Percentiles rank a stretch among this genome's conserved stretches.
Evolutionary conservation across 306 rosid species (phyloP).

Genomic region (Amphicarpaea edgeworthii): DNA sequence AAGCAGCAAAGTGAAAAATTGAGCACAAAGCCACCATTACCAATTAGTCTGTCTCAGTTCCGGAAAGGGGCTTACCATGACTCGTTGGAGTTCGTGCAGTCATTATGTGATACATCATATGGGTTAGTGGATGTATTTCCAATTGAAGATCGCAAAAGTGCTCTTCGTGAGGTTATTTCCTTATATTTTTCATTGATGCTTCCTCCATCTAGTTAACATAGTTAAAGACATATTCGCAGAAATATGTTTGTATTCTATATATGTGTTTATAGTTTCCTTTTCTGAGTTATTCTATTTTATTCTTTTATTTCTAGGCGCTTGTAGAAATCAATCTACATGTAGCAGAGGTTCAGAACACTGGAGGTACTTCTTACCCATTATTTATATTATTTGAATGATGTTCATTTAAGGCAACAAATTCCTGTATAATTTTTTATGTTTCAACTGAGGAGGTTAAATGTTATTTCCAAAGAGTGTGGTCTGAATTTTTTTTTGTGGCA

Average conservation of each 20-base stretch:
- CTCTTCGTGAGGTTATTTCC: slow-evolving; percentile 85
- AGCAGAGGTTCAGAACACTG: slow-evolving; percentile 77
- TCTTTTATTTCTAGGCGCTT: slow-evolving; percentile 72
- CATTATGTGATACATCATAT: slow-evolving; percentile 92
- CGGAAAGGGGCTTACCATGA: slow-evolving; percentile 94
- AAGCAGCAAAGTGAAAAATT: slow-evolving; percentile 74
- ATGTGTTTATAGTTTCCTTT: slow-evolving; percentile 9
- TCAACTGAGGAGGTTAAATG: slow-evolving; percentile 31
- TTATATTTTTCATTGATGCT: slow-evolving; percentile 36
- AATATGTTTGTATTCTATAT: slow-evolving; percentile 22
- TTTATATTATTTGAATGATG: slow-evolving; percentile 33
- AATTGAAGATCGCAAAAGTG: slow-evolving; percentile 94
- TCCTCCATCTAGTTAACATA: slow-evolving; percentile 41
- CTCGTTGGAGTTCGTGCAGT: slow-evolving; percentile 90
- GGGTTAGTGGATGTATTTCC: slow-evolving; percentile 99
- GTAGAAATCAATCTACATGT: slow-evolving; percentile 79
- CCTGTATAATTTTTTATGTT: slow-evolving; percentile 15
- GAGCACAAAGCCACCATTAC: slow-evolving; percentile 85
- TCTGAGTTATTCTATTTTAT: slow-evolving; percentile 50
- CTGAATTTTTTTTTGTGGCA: slow-evolving; percentile 36
- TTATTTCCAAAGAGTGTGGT: slow-evolving; percentile 30
- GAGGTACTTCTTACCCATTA: slow-evolving; percentile 69
- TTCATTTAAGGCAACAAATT: slow-evolving; percentile 30
- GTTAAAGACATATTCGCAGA: background rate
- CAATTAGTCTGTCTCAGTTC: slow-evolving; percentile 67